These are phyloP conservation scores for Mycosarcoma maydis DNA, from an alignment of 1,284 basidiomycete species.

Conservation along the genomic window DNA sequence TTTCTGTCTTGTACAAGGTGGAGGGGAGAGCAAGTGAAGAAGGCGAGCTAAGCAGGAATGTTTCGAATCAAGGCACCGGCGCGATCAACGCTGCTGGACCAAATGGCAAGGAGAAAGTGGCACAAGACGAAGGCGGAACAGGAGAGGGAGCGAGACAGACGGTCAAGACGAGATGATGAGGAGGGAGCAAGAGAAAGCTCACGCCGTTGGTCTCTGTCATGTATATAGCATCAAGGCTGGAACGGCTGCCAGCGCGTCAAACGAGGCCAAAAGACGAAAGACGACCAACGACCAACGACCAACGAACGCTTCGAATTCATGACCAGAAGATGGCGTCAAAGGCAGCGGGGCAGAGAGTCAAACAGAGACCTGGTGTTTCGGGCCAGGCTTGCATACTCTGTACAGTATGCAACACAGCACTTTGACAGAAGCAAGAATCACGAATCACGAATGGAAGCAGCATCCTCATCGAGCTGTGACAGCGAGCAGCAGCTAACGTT, in stretches of 20 bases:
- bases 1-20: neutral
- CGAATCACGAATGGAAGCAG: no score
- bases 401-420: no score
- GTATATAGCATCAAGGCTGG: slow-evolving; percentile 7
- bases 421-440: no score
- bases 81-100: slow-evolving; percentile 46
- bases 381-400: no score
- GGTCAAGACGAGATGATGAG: no score
- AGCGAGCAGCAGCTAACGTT: no score
- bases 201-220: neutral
- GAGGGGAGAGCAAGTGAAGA: neutral
- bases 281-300: neutral
- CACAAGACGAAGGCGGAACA: slow-evolving; percentile 6
- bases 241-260: neutral
- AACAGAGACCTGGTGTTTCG: no score
- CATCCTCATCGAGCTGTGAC: no score
- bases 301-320: no score
- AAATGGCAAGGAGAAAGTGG: neutral
- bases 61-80: slow-evolving; percentile 23
- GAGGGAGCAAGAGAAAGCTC: slow-evolving; percentile 4
- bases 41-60: no score
- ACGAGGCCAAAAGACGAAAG: no score
- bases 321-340: neutral
- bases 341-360: neutral
- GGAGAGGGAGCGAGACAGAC: no score